These are phyloP conservation scores for Termitomyces sp. DNA, from an alignment of 768 basidiomycete genomes.

Conservation along the genomic window DNA sequence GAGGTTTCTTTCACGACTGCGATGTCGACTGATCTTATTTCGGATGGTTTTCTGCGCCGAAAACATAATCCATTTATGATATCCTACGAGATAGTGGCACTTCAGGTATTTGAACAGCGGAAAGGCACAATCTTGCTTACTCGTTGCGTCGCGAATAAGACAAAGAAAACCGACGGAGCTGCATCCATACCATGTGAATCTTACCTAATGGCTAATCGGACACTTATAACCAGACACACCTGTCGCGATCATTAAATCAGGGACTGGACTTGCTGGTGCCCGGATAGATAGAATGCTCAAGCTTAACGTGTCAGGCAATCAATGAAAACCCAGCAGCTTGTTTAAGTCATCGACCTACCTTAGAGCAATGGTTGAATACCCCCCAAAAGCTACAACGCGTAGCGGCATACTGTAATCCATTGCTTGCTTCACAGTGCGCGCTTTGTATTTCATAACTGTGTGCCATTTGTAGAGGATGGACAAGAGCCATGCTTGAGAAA, in stretches of 20 bases:
- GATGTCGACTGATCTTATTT: not conserved
- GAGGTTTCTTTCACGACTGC: not conserved
- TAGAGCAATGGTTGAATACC: slow-evolving; percentile 35
- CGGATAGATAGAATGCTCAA: slow-evolving; percentile 40
- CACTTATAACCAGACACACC: slow-evolving; percentile 22
- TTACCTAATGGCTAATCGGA: not conserved
- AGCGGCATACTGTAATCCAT: slow-evolving; percentile 39
- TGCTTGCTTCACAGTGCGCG: slow-evolving; percentile 14
- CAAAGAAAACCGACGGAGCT: slow-evolving; percentile 38
- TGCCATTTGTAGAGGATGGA: slow-evolving; percentile 32
- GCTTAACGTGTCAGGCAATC: slow-evolving; percentile 16
- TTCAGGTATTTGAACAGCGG: not conserved
- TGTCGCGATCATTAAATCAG: slow-evolving; percentile 40
- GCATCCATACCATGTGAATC: not conserved
- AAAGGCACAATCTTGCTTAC: slow-evolving; percentile 16
- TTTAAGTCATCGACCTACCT: slow-evolving; percentile 22
- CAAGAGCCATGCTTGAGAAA: slow-evolving; percentile 32
- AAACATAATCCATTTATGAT: slow-evolving; percentile 28
- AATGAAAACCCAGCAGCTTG: not conserved
- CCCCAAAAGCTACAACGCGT: slow-evolving; percentile 39
- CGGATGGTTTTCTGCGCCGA: slow-evolving; percentile 20
- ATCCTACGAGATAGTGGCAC: slow-evolving; percentile 20
- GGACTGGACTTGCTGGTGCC: slow-evolving; percentile 37
- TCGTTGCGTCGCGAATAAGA: slow-evolving; percentile 42
- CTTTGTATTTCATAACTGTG: slow-evolving; percentile 16